phyloP scores from a whole-genome alignment of 1,284 basidiomycete genomes.

The Leccinum proliferum region DNA sequence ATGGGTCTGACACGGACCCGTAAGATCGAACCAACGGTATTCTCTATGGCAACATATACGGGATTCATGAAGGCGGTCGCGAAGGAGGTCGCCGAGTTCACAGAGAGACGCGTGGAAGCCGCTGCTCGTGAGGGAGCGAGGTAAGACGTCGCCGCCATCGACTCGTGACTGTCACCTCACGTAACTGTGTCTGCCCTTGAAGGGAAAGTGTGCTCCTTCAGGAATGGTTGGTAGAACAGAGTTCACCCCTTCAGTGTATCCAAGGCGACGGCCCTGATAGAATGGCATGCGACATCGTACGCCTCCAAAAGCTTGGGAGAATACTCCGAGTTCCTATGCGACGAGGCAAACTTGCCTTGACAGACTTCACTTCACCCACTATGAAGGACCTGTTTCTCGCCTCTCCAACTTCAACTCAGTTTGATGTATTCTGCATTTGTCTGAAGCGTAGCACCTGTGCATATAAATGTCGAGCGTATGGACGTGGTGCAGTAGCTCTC shows the following conservation, averaged over 20 bases:
- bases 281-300: neutral
- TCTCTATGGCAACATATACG: constrained; percentile 51
- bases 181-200: neutral
- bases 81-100: constrained; percentile 41
- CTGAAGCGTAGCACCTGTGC: neutral
- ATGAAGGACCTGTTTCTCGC: neutral
- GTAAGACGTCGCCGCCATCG: constrained; percentile 23
- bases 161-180: neutral
- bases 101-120: constrained; percentile 32
- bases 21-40: constrained; percentile 44
- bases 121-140: constrained; percentile 36
- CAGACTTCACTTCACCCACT: neutral
- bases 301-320: neutral
- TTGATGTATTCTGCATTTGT: neutral
- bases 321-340: neutral
- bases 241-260: neutral
- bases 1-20: neutral
- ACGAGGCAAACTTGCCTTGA: neutral
- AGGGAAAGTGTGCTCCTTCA: constrained; percentile 21
- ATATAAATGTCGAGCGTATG: constrained; percentile 9
- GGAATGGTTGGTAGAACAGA: constrained; percentile 19
- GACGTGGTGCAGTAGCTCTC: neutral
- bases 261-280: neutral
- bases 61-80: constrained; percentile 39
- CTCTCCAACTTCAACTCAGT: neutral